Conservation (phyloP, 331 rosid species). For the Cydonia oblonga region DNA sequence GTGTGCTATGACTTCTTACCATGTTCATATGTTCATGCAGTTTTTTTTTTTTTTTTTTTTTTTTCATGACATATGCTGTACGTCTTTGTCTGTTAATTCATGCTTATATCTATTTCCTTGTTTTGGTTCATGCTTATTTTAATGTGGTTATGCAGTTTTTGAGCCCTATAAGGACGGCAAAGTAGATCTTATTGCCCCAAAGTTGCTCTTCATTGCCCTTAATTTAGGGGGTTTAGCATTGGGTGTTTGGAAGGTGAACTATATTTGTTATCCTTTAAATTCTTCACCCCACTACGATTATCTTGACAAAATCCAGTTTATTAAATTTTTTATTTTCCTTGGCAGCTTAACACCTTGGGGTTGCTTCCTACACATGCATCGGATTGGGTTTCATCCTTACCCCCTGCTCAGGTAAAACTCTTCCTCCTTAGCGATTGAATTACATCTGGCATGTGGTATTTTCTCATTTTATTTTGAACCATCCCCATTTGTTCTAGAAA, state of each 20-base stretch:
- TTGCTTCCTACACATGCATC: constrained; percentile 90
- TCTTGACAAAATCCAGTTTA: background rate
- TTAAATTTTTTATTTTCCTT: background rate
- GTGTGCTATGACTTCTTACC: background rate
- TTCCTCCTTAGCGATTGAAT: background rate
- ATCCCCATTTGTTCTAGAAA: background rate
- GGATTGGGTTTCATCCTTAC: constrained; percentile 90
- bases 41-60: background rate
- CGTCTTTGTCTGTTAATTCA: no score
- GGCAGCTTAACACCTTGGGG: constrained; percentile 87
- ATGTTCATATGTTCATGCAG: background rate
- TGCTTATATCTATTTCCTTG: no score
- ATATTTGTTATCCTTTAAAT: background rate
- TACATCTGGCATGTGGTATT: background rate
- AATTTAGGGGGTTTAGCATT: constrained; percentile 85
- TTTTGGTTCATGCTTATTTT: background rate
- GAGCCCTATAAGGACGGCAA: constrained; percentile 86
- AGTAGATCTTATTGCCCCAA: constrained; percentile 90
- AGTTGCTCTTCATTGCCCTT: constrained; percentile 84
- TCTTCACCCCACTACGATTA: background rate
- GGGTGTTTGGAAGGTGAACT: constrained; percentile 89
- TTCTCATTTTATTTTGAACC: background rate
- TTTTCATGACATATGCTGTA: background rate
- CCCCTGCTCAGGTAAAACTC: constrained; percentile 73
- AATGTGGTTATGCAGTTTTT: constrained; percentile 54